These are phyloP conservation scores for Fusarium mangiferae DNA, from an alignment of 2,329 filamentous ascomycete genomes.

Conservation along the genomic window DNA sequence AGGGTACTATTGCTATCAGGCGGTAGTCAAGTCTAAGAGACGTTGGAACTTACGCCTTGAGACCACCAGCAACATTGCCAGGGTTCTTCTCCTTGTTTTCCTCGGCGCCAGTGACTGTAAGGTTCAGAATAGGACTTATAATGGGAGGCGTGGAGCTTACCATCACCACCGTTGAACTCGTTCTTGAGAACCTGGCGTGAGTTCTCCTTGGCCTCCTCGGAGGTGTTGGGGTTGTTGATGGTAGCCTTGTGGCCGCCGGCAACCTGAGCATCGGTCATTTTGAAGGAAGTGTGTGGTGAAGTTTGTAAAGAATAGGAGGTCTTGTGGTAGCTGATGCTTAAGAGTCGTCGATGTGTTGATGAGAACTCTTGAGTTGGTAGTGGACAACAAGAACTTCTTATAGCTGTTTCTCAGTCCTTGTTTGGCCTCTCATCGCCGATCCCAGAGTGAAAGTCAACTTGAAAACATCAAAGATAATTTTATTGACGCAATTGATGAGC, in stretches of 20 bases:
- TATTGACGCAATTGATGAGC: constrained; percentile 39
- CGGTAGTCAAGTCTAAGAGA: too few species aligned
- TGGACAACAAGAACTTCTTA: constrained; percentile 26
- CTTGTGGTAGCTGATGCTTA: neutral
- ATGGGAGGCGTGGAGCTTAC: constrained; percentile 27
- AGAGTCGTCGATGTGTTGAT: neutral
- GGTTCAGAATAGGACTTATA: neutral
- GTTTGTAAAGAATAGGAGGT: neutral
- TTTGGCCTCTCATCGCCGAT: constrained; percentile 1
- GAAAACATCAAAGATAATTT: constrained; percentile 1
- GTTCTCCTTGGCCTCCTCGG: constrained; percentile 65
- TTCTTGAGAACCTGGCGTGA: constrained; percentile 63
- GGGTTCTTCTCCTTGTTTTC: constrained; percentile 60
- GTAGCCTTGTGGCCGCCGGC: constrained; percentile 69
- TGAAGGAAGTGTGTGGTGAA: constrained; percentile 39
- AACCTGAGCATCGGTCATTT: constrained; percentile 62
- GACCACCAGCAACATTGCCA: constrained; percentile 62
- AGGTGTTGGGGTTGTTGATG: constrained; percentile 66
- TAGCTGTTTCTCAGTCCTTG: neutral
- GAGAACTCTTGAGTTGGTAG: neutral
- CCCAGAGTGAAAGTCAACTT: neutral
- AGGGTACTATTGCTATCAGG: constrained; percentile 52
- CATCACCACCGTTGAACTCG: constrained; percentile 56
- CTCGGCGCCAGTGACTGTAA: constrained; percentile 45
- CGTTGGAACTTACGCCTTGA: constrained; percentile 58